Base-by-base conservation (phyloP, 495 filamentous ascomycete species). In the Penicillium salamii region DNA sequence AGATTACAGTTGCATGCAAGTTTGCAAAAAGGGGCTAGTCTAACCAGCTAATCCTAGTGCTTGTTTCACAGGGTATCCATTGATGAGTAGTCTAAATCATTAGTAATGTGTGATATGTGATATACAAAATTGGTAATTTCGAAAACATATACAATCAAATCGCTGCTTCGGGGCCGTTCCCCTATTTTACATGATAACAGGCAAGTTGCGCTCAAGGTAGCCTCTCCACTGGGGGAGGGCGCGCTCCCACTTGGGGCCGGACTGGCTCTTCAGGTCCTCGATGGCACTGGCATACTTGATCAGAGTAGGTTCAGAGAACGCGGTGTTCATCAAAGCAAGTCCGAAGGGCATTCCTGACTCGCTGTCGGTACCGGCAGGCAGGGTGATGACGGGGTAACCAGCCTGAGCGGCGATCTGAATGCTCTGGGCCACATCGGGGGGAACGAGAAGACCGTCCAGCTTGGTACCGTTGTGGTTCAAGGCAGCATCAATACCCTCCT, bases 361-460 rank as follows among this genome's bases (percentile, higher is more conserved):
- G 21, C 65, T 43, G 55, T 75, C 70, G 9, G 76, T 65, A 12
- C 78, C 80, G 2, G 77, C 84, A 1, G 87, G 87, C 1, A 90
- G 58, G 3, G 85, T 89, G 51, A 90, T 69, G 47, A 87, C 74
- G 1, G 85, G 87, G 62, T 90, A 89, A 1, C 86, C 86, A 26
- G 76, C 76, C 62, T 78, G 76, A 7, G 77, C 77, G 6, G 77
- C 76, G 37, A 77, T 72, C 53, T 79, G 68, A 49, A 81, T 77
- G 31, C 77, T 79, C 60, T 84, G 82, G 0, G 74, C 86, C 3
- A 84, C 79, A 61, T 87, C 82, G 2, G 84, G 76, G 11, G 86
- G 85, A 0, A 86, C 83, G 4, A 90, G 71, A 19, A 90, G 67
- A 5, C 73, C 85, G 35, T 78, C 74, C 4, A 89, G 65, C 29